These are phyloP conservation scores for Xerocomus brunneocitrinus DNA, from an alignment of 768 basidiomycete genomes.

Conservation along the genomic window DNA sequence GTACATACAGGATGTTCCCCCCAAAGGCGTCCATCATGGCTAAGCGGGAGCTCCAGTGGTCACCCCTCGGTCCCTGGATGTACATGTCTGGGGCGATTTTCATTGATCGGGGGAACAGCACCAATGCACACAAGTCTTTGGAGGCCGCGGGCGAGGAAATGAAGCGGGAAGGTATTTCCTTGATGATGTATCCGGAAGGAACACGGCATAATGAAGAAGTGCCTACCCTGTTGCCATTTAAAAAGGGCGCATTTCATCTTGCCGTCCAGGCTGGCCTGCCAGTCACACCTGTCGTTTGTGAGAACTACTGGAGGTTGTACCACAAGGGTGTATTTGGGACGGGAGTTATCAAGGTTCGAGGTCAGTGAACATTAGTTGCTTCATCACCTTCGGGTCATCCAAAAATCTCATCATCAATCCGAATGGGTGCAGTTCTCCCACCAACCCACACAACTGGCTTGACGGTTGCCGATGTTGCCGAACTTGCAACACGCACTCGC, in stretches of 20 bases:
- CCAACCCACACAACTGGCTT: conserved; percentile 76
- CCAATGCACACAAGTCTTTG: conserved; percentile 70
- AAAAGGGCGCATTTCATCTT: conserved; percentile 97
- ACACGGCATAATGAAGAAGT: conserved; percentile 71
- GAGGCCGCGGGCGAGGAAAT: conserved; percentile 74
- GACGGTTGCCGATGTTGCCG: conserved; percentile 62
- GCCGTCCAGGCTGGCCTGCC: conserved; percentile 89
- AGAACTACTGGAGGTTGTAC: conserved; percentile 92
- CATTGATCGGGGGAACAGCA: conserved; percentile 79
- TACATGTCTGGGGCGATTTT: conserved; percentile 85
- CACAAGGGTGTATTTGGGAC: conserved; percentile 68
- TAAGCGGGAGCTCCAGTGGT: conserved; percentile 83
- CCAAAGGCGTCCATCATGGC: conserved; percentile 83
- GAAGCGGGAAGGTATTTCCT: conserved; percentile 62
- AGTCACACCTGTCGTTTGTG: conserved; percentile 85
- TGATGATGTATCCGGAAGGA: conserved; percentile 97
- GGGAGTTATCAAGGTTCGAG: conserved; percentile 77
- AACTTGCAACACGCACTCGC: conserved; percentile 62
- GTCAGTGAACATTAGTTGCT: conserved; percentile 30
- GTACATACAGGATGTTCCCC: conserved; percentile 67
- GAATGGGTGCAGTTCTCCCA: conserved; percentile 66
- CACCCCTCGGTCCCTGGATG: conserved; percentile 92
- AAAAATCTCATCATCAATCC: conserved; percentile 1
- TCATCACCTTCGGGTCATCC: neutral
- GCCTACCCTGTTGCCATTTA: conserved; percentile 78